Base-by-base conservation (phyloP, 192 early-diverging fungal genomes). In the Umbelopsis sp. region DNA sequence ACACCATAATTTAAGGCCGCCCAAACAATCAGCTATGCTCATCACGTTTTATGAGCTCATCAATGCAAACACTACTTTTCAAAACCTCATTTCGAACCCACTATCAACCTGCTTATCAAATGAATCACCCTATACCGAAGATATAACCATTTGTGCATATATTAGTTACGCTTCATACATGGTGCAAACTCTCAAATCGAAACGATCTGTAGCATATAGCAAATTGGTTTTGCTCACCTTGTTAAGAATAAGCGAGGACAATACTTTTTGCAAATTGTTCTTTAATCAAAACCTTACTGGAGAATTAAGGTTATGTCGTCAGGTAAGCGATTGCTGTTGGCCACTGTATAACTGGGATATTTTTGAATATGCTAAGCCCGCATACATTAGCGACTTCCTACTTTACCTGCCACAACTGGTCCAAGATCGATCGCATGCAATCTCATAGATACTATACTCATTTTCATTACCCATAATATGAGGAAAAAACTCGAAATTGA, bases 401-500 rank as follows among this genome's bases (percentile, higher is more conserved):
- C 80, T 0, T 46, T 87, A 11, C 82, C 84, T 22, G 70, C 68
- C 23, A 71, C 72, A 10, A 84, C 82, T 15, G 64, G 50, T 27
- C 72, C 76, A 2, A 66, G 81, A 20, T 75, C 81, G 1, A 50
- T 85, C 27, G 79, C 76, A 15, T 79, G 77, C 49, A 74, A 72
- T 8, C 49, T 85, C 33, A 46, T 87, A 47, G 86, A 87, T 75
- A 76, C 76, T n/a, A 61, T 78, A 25, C 33, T 85, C 0, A 68
- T 80, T 33, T 87, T 82, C 50, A 69, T 85, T 41, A 87, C 82
- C 41, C 86, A 87, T 72, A 87, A 84, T 47, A 76, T 85, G 70
- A 78, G 81, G 15, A 87, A 82, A 53, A 87, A 85, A 46, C 64
- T 87, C 45, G 78, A 82, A 55, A 45, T 81, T 35, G 78, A 82